Evolutionary conservation across 208 protist species (phyloP).

Genomic region (Trypanosoma rangeli): DNA sequence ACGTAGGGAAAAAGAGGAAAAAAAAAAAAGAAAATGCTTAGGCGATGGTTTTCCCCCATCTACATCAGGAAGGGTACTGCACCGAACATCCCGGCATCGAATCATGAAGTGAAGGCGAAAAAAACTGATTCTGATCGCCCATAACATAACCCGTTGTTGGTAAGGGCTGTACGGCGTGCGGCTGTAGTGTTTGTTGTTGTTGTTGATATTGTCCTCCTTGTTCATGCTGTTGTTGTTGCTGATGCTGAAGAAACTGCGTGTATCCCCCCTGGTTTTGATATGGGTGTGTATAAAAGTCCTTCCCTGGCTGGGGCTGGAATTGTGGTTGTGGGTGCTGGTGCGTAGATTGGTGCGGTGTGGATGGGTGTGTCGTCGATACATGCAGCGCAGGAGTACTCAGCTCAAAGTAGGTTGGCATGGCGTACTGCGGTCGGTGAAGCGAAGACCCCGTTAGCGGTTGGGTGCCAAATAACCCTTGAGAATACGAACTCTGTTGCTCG

Average conservation of each 20-base stretch:
- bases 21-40: too few species aligned
- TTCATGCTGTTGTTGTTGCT: not conserved
- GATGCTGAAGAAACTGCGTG: not conserved
- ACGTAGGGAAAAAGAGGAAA: too few species aligned
- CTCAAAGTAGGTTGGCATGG: slow-evolving; percentile 67
- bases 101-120: not conserved
- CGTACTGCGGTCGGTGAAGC: slow-evolving; percentile 54
- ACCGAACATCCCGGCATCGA: not conserved
- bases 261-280: not conserved
- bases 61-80: slow-evolving; percentile 1
- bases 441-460: not conserved
- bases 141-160: slow-evolving; percentile 1
- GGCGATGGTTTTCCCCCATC: not conserved
- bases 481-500: not conserved
- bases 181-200: not conserved
- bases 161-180: not conserved
- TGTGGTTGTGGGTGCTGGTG: too few species aligned
- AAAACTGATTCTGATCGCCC: not conserved
- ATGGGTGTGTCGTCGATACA: not conserved
- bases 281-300: not conserved
- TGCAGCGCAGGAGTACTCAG: not conserved
- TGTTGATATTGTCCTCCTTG: slow-evolving; percentile 9
- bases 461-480: slow-evolving; percentile 19
- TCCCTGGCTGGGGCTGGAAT: not conserved
- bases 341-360: not conserved